A percentile compares a stretch with the other conserved stretches of the same genome.
These are phyloP conservation scores for Monosporozyma yasuniensis DNA, from an alignment of 805 yeast species.

Conservation along the genomic window DNA sequence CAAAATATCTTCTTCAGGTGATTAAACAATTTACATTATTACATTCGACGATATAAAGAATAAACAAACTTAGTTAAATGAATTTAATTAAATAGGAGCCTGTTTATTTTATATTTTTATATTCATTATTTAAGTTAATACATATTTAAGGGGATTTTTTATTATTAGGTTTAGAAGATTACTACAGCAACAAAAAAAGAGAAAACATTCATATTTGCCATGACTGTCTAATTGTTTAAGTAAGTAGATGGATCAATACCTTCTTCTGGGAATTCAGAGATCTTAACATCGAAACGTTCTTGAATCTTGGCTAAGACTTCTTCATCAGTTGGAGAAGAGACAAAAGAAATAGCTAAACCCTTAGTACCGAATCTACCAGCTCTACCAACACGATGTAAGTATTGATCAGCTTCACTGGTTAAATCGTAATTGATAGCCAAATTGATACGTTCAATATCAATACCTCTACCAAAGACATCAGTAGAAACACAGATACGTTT, in stretches of 20 bases:
- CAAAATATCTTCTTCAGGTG: too few species aligned
- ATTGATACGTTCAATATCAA: slow-evolving; percentile 97
- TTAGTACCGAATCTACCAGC: slow-evolving; percentile 99
- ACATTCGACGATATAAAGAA: not conserved
- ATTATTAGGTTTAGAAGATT: not conserved
- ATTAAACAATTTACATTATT: not conserved
- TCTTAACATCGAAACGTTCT: slow-evolving; percentile 93
- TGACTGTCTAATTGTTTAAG: slow-evolving; percentile 68
- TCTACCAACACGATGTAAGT: slow-evolving; percentile 98
- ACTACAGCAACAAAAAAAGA: not conserved
- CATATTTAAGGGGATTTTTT: not conserved
- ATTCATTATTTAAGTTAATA: slow-evolving; percentile 1
- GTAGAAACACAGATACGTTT: slow-evolving; percentile 98
- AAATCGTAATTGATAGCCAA: slow-evolving; percentile 95
- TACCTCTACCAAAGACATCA: slow-evolving; percentile 98
- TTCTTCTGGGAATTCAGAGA: slow-evolving; percentile 92
- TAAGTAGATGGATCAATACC: slow-evolving; percentile 97
- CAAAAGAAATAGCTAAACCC: slow-evolving; percentile 91
- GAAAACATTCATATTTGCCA: not conserved
- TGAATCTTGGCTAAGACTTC: slow-evolving; percentile 87
- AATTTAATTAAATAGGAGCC: not conserved
- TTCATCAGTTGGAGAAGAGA: slow-evolving; percentile 78
- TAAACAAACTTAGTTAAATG: not conserved
- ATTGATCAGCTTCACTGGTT: slow-evolving; percentile 95
- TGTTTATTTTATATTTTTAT: not conserved